Percentiles rank a stretch among this genome's conserved stretches.
Evolutionary conservation across 495 filamentous ascomycete genomes (phyloP).

Genomic region (Xylaria cubensis): DNA sequence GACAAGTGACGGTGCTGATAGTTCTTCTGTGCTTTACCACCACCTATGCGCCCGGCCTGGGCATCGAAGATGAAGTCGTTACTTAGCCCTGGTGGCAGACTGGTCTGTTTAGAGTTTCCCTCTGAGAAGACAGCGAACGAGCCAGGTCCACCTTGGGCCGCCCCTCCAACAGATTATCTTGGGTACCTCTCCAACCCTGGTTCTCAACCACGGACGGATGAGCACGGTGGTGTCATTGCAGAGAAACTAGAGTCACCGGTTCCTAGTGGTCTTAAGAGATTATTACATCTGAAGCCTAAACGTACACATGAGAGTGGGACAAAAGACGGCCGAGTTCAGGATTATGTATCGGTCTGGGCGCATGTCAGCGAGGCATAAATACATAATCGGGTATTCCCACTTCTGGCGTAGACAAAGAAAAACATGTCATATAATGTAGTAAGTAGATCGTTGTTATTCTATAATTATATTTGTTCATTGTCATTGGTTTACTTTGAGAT

Average conservation of each 20-base stretch:
- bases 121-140: slow-evolving; percentile 67
- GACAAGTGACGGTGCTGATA: slow-evolving; percentile 16
- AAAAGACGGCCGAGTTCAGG: slow-evolving; percentile 61
- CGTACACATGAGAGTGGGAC: slow-evolving; percentile 68
- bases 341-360: slow-evolving; percentile 64
- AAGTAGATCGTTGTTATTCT: too few species aligned
- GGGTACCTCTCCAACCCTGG: slow-evolving; percentile 72
- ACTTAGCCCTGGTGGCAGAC: slow-evolving; percentile 62
- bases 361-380: slow-evolving; percentile 21
- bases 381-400: too few species aligned
- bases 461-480: too few species aligned
- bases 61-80: slow-evolving; percentile 69
- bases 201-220: slow-evolving; percentile 66
- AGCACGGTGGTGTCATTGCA: slow-evolving; percentile 59
- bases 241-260: slow-evolving; percentile 49
- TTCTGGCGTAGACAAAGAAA: too few species aligned
- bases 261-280: slow-evolving; percentile 59
- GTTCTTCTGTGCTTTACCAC: slow-evolving; percentile 83
- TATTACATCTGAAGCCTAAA: slow-evolving; percentile 69
- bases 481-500: too few species aligned
- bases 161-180: slow-evolving; percentile 67
- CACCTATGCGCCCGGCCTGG: slow-evolving; percentile 70
- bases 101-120: slow-evolving; percentile 86
- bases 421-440: too few species aligned
- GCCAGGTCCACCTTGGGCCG: slow-evolving; percentile 73